Conservation (phyloP, 441 rosid species). For the Raphanus hybrid region DNA sequence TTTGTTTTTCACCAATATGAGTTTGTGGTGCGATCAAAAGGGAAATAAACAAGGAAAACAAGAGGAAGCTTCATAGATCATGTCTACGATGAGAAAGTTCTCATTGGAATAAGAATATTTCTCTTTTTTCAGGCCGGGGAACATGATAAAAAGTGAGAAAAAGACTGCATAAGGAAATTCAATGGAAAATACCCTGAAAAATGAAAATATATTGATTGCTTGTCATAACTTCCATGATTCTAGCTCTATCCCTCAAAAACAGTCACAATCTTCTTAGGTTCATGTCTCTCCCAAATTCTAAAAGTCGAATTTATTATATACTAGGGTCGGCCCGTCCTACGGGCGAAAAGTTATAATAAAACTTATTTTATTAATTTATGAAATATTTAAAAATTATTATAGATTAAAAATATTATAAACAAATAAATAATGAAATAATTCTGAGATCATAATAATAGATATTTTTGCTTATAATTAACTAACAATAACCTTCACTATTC, state of each 20-base stretch:
- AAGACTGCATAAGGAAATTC: not conserved
- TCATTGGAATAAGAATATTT: not conserved
- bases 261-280: not conserved
- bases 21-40: constrained; percentile 3
- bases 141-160: constrained; percentile 4
- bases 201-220: not conserved
- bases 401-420: no score
- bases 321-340: no score
- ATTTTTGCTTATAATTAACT: no score
- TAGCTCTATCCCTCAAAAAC: not conserved
- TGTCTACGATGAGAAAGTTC: not conserved
- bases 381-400: no score
- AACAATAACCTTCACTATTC: no score
- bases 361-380: no score
- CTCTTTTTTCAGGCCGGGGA: not conserved
- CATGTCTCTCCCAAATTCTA: not conserved
- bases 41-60: constrained; percentile 1
- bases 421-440: no score
- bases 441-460: no score
- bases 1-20: not conserved
- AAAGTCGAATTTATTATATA: not conserved
- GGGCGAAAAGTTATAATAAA: no score
- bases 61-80: not conserved
- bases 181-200: not conserved
- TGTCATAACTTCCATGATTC: not conserved